Evolutionary conservation across 78 protist genomes (phyloP).

Genomic region (Diacronema lutheri): DNA sequence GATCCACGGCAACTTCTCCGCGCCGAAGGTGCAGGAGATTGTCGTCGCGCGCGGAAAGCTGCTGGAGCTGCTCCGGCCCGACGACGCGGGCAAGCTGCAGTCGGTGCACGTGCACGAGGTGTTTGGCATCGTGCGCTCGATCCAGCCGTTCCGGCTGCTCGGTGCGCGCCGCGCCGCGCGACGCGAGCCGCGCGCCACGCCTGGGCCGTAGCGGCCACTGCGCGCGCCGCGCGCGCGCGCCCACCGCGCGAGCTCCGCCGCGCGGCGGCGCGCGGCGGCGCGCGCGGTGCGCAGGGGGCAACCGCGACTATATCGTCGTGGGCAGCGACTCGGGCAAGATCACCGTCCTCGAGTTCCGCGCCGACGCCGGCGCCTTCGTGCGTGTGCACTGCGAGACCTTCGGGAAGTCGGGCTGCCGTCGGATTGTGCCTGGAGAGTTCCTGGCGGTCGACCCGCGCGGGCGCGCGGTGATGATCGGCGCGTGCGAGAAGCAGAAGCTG

Average conservation of each 20-base stretch:
- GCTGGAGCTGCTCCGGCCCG: constrained; percentile 76
- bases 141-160: constrained; percentile 82
- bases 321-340: constrained; percentile 91
- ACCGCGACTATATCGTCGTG: constrained; percentile 84
- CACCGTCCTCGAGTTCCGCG: constrained; percentile 78
- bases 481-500: constrained; percentile 94
- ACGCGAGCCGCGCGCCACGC: not conserved
- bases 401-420: constrained; percentile 92
- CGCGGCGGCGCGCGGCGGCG: not conserved
- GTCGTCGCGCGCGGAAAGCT: constrained; percentile 56
- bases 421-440: constrained; percentile 95
- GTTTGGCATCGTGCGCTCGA: constrained; percentile 85
- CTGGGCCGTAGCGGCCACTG: too few species aligned
- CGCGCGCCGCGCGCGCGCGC: not conserved
- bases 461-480: constrained; percentile 96
- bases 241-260: not conserved
- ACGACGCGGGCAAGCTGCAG: constrained; percentile 67
- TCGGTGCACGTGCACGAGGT: constrained; percentile 63
- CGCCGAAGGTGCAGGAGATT: constrained; percentile 52
- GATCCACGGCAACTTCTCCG: constrained; percentile 81
- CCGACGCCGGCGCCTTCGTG: constrained; percentile 50
- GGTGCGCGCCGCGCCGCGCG: constrained; percentile 34
- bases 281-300: constrained; percentile 31
- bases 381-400: constrained; percentile 82
- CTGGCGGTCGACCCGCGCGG: constrained; percentile 91